Conservation (phyloP, 768 basidiomycete genomes). For the Suillus hirtellus region DNA sequence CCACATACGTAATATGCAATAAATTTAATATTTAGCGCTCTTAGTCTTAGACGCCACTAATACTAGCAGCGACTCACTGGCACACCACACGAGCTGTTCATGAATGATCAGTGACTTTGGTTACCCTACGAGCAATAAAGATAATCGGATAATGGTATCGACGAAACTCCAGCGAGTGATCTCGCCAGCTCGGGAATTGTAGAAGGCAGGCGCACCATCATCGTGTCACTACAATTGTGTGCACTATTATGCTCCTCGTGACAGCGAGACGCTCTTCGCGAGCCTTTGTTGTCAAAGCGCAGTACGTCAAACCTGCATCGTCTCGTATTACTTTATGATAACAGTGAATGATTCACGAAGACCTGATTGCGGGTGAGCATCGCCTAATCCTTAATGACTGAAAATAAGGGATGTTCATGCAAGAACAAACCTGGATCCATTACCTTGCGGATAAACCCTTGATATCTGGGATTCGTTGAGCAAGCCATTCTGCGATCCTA, state of each 20-base stretch:
- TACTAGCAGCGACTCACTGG: not conserved
- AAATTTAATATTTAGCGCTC: not conserved
- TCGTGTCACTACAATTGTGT: not conserved
- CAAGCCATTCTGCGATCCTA: not conserved
- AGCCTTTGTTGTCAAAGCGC: not conserved
- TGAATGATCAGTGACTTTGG: not conserved
- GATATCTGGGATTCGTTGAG: not conserved
- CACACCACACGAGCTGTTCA: not conserved
- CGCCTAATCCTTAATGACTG: not conserved
- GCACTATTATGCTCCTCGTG: not conserved
- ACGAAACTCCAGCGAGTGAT: not conserved
- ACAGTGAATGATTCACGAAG: too few species aligned
- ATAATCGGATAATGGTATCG: not conserved
- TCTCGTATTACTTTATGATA: not conserved
- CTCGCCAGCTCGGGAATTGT: not conserved
- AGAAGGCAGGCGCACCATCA: not conserved
- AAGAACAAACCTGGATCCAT: too few species aligned
- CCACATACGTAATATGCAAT: not conserved
- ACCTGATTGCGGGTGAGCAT: not conserved
- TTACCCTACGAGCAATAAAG: not conserved
- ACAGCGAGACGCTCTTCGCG: not conserved
- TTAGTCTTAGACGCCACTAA: not conserved
- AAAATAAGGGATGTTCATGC: not conserved
- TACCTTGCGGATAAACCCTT: not conserved
- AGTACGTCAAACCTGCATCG: not conserved